phyloP scores from a whole-genome alignment of 768 basidiomycete species.

The Leccinum variicolor region DNA sequence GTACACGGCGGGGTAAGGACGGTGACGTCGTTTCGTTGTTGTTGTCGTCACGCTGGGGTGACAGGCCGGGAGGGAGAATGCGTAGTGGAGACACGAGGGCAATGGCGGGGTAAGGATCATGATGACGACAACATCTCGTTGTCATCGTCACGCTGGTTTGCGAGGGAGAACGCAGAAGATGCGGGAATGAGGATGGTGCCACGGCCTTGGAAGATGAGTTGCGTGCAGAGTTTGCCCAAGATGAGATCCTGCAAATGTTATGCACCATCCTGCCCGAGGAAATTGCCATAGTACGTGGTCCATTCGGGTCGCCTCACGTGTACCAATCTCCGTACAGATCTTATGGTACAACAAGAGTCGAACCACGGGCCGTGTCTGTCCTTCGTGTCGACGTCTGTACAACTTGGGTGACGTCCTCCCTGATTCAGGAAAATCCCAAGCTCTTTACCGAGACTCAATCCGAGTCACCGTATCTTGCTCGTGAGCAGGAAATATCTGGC shows the following conservation, averaged over 20 bases:
- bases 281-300: slow-evolving; percentile 55
- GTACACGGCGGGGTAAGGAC: too few relatives aligned
- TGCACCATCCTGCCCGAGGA: slow-evolving; percentile 67
- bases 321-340: slow-evolving; percentile 41
- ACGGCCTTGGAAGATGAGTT: slow-evolving; percentile 60
- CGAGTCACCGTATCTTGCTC: slow-evolving; percentile 42
- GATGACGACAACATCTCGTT: too few relatives aligned
- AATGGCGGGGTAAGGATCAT: too few relatives aligned
- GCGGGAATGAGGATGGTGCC: too few relatives aligned
- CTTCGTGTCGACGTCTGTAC: slow-evolving; percentile 73
- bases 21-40: too few relatives aligned
- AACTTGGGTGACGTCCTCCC: slow-evolving; percentile 62
- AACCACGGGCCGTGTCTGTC: slow-evolving; percentile 65
- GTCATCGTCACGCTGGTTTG: too few relatives aligned
- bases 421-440: slow-evolving; percentile 28
- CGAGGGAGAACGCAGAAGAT: too few relatives aligned
- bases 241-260: slow-evolving; percentile 74
- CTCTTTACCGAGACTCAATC: slow-evolving; percentile 18
- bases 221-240: slow-evolving; percentile 75
- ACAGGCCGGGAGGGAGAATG: too few relatives aligned
- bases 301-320: neutral
- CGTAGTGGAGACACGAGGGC: too few relatives aligned
- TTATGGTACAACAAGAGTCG: slow-evolving; percentile 88
- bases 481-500: slow-evolving; percentile 73
- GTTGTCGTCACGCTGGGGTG: too few relatives aligned